These are phyloP conservation scores for Dendrocalamus latiflorus DNA, from an alignment of 202 grass and related monocot genomes.

Conservation along the genomic window DNA sequence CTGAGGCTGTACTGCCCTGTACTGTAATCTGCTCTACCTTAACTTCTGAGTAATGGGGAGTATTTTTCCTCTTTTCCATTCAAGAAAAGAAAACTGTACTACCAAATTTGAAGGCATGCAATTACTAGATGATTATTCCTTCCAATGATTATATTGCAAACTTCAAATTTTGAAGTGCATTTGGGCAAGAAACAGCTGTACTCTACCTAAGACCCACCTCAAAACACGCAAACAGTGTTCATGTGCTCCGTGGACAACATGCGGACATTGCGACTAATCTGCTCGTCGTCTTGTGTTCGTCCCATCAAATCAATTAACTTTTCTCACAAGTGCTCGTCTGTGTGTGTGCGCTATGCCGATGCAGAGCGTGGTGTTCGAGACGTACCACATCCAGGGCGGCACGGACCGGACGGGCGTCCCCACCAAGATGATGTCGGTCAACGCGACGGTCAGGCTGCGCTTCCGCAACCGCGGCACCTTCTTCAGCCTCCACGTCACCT, in stretches of 20 bases:
- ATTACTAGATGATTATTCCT: neutral
- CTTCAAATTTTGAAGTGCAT: constrained; percentile 12
- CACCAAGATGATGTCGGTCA: constrained; percentile 89
- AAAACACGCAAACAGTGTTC: neutral
- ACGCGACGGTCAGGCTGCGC: constrained; percentile 74
- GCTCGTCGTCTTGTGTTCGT: neutral
- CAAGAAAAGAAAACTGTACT: neutral
- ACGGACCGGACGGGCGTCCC: constrained; percentile 95
- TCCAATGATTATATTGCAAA: neutral
- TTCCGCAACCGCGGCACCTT: constrained; percentile 87
- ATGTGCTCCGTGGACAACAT: neutral
- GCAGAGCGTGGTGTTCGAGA: constrained; percentile 89
- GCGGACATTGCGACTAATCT: neutral
- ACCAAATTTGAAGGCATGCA: neutral
- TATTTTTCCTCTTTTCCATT: neutral
- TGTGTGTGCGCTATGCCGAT: neutral
- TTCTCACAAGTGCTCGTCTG: neutral
- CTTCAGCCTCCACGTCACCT: constrained; percentile 91
- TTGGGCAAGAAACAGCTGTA: neutral
- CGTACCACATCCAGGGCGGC: constrained; percentile 90
- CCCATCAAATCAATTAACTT: neutral
- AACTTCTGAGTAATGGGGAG: neutral
- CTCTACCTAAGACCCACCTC: neutral
- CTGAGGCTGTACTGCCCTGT: neutral
- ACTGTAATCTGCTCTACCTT: neutral